Evolutionary conservation across 805 yeast species (phyloP).

Genomic region (Candida arabinofermentans): DNA sequence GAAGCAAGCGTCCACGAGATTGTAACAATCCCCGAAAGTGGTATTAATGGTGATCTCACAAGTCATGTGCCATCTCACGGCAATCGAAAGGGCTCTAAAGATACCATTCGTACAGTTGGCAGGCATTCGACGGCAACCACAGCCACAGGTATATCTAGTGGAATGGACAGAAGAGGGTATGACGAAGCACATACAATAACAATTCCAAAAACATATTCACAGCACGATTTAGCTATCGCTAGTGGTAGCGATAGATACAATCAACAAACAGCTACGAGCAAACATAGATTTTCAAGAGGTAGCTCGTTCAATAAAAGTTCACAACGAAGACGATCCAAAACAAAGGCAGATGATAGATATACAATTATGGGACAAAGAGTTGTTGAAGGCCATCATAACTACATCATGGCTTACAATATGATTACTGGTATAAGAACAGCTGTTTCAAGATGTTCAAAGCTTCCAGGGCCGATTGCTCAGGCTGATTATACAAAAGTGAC

Average conservation of each 20-base stretch:
- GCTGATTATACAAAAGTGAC: conserved; percentile 69
- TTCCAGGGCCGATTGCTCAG: conserved; percentile 66
- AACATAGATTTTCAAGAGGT: conserved; percentile 18
- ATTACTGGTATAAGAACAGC: conserved; percentile 94
- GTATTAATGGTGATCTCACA: not conserved
- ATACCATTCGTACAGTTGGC: conserved; percentile 10
- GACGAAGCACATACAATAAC: conserved; percentile 25
- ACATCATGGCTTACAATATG: conserved; percentile 94
- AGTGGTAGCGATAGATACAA: conserved; percentile 20
- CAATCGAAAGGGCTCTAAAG: conserved; percentile 6
- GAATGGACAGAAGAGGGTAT: conserved; percentile 24
- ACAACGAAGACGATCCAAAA: conserved; percentile 19
- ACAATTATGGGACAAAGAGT: conserved; percentile 30
- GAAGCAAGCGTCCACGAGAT: not conserved
- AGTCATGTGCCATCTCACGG: not conserved
- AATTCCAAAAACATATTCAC: conserved; percentile 27
- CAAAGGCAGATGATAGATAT: conserved; percentile 26
- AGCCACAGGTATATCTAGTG: conserved; percentile 16
- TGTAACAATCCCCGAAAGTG: not conserved
- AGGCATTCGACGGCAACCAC: conserved; percentile 10
- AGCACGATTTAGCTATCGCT: conserved; percentile 9
- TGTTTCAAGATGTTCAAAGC: conserved; percentile 86
- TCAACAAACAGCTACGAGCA: conserved; percentile 8
- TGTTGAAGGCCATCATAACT: conserved; percentile 86
- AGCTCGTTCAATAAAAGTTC: conserved; percentile 20